A percentile compares a stretch with the other conserved stretches of the same genome.
Evolutionary conservation across 1,139 yeast genomes (phyloP).

Genomic region (Torulaspora pretoriensis): DNA sequence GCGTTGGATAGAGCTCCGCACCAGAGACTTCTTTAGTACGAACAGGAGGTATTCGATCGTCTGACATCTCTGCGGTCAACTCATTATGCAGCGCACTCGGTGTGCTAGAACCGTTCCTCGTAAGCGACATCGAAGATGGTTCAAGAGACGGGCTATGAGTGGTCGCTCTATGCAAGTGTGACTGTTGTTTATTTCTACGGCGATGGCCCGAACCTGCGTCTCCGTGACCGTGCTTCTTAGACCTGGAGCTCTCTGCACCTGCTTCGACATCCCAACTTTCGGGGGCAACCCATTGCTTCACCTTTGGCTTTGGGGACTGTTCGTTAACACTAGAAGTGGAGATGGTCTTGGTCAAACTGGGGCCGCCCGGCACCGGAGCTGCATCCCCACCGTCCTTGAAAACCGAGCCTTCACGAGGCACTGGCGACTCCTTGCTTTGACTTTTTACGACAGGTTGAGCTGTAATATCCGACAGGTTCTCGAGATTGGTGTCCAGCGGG

Average conservation of each 20-base stretch:
- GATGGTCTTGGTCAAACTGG: neutral
- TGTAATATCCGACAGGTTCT: constrained; percentile 33
- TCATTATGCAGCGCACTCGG: neutral
- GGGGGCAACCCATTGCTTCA: constrained; percentile 57
- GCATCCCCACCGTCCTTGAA: neutral
- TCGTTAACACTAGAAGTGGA: constrained; percentile 4
- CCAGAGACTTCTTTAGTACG: neutral
- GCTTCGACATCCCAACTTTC: constrained; percentile 75
- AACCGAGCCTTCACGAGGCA: neutral
- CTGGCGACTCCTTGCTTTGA: neutral
- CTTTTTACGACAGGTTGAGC: constrained; percentile 12
- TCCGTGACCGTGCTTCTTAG: constrained; percentile 12
- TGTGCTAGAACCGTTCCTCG: neutral
- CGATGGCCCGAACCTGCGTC: constrained; percentile 9
- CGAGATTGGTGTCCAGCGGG: constrained; percentile 31
- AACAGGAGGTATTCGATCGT: neutral
- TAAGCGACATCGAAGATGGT: neutral
- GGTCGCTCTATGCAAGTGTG: neutral
- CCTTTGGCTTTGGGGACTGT: constrained; percentile 9
- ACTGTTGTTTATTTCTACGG: constrained; percentile 3
- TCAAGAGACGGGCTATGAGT: neutral
- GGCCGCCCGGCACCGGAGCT: neutral
- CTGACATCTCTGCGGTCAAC: neutral
- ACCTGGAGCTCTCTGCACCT: constrained; percentile 22
- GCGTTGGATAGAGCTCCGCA: constrained; percentile 1